Percentiles rank a stretch among this genome's conserved stretches.
These are phyloP conservation scores for Plasmodium vivax DNA, from an alignment of 169 alveolate genomes.

Conservation along the genomic window DNA sequence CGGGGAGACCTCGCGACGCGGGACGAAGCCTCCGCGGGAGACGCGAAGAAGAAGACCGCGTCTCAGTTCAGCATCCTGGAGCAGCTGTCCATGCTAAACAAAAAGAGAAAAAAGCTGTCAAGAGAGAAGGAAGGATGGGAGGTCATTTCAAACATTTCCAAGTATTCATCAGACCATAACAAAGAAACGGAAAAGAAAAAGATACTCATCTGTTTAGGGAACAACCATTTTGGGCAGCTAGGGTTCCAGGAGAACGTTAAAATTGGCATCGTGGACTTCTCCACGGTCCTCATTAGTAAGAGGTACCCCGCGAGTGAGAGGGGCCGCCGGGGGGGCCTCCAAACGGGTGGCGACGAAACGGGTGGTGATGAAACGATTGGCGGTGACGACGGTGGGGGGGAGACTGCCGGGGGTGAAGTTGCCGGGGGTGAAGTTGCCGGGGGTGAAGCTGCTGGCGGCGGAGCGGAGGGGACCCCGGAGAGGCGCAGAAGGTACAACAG, in stretches of 20 bases:
- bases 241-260: slow-evolving; percentile 24
- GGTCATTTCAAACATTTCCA: slow-evolving; percentile 53
- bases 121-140: slow-evolving; percentile 38
- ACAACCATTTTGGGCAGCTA: slow-evolving; percentile 50
- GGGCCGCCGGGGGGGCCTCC: not conserved
- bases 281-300: not conserved
- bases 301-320: not conserved
- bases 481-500: not conserved
- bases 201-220: slow-evolving; percentile 41
- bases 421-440: not conserved
- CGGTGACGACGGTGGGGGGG: not conserved
- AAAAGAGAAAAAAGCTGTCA: slow-evolving; percentile 4
- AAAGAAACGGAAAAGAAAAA: slow-evolving; percentile 68
- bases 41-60: not conserved
- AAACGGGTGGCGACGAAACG: not conserved
- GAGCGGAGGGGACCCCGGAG: not conserved
- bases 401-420: not conserved
- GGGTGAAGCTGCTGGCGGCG: not conserved
- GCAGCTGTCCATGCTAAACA: slow-evolving; percentile 8
- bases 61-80: slow-evolving; percentile 22
- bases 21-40: not conserved
- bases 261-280: slow-evolving; percentile 37
- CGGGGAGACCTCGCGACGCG: not conserved
- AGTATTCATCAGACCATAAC: slow-evolving; percentile 43
- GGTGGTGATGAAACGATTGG: not conserved